Percentiles rank a stretch among this genome's conserved stretches.
These are phyloP conservation scores for Phytophthora hibernalis DNA, from an alignment of 352 stramenopile genomes.

Conservation along the genomic window DNA sequence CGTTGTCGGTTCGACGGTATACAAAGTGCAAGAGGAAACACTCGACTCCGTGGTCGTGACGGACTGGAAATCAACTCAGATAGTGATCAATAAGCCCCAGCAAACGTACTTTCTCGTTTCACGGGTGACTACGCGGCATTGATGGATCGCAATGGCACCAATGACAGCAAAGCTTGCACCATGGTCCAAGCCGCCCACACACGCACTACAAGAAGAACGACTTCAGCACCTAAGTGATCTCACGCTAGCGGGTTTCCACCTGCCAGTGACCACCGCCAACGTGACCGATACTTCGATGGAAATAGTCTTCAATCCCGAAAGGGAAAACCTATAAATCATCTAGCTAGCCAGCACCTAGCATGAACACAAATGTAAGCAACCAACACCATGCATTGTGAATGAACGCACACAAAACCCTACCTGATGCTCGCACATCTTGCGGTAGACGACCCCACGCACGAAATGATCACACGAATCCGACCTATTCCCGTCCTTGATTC, in stretches of 20 bases:
- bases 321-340: too few relatives aligned
- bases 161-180: background rate
- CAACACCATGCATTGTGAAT: too few relatives aligned
- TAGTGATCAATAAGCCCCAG: background rate
- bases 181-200: background rate
- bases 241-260: background rate
- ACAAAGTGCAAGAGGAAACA: slow-evolving; percentile 36
- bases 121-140: background rate
- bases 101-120: background rate
- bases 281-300: background rate
- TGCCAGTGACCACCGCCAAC: background rate
- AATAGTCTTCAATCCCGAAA: background rate
- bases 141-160: background rate
- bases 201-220: background rate
- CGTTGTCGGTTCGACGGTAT: slow-evolving; percentile 17
- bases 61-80: background rate
- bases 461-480: too few relatives aligned
- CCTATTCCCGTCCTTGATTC: too few relatives aligned
- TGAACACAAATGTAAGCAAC: too few relatives aligned
- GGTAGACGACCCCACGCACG: too few relatives aligned
- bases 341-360: too few relatives aligned
- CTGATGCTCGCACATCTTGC: too few relatives aligned
- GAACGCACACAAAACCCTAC: too few relatives aligned
- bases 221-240: background rate
- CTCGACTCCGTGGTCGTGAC: slow-evolving; percentile 21